Evolutionary conservation across 345 rosid genomes (phyloP), one percentile per base, ranked within the genome.

Genomic region (Arabidopsis arenosa): DNA sequence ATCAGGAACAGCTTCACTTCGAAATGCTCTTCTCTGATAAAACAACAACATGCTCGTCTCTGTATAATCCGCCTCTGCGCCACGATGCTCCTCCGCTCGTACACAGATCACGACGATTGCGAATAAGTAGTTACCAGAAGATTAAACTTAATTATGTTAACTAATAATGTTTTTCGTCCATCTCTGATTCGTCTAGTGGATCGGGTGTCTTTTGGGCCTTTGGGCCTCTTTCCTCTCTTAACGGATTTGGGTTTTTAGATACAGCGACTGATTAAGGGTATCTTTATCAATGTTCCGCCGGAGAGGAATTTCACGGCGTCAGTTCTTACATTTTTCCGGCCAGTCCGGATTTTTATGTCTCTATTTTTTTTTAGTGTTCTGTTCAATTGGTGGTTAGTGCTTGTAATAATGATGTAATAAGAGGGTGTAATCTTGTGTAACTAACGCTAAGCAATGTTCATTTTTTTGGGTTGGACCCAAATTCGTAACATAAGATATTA

Each of bases 1-100:
- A 14, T 0, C 4, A 7, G 76, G 1, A 75, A 74, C 66, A 84
- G 86, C 45, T 86, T 90, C 83, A 79, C 84, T 10, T 76, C 78
- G 14, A 90, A 86, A 56, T 90, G 92, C 43, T 81, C 88, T 10
- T 81, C 88, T 32, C 51, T 87, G 73, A 66, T 90, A 8, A 83
- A 80, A 77, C 85, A 88, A 67, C 92, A 85, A 75, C 88, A 84
- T 1, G 87, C 87, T 35, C 88, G 88, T 10, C 72, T 90, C 74
- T 88, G 87, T 64, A 85, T 88, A 40, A 56, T 90, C 37, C 90
- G 92, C 47, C 85, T 92, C 17, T 90, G 93, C 37, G 88, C 90
- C 57, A 81, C 86, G 43, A 86, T 90, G 88, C 96, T 91, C 37
- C 71, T 91, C 15, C 86, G 92, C 57, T 84, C 83, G 62, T 91